Evolutionary conservation across 306 rosid species (phyloP).

Genomic region (Sechiopsis laciniata): DNA sequence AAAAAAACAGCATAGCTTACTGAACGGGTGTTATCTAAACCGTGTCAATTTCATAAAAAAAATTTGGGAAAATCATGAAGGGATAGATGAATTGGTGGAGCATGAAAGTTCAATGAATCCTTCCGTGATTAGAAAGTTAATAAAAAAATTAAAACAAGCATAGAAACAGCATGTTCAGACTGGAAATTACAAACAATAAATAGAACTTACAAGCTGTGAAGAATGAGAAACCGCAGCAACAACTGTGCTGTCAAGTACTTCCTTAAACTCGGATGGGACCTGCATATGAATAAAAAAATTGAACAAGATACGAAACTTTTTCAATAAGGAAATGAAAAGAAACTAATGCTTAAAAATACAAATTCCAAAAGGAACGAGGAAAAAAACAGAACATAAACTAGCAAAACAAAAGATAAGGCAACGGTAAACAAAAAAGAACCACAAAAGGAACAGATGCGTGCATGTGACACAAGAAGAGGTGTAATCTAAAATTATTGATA

Average conservation of each 20-base stretch:
- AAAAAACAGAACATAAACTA: too few relatives aligned
- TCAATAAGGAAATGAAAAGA: too few relatives aligned
- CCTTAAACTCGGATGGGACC: constrained; percentile 91
- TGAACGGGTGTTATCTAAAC: background rate
- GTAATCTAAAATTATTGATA: background rate
- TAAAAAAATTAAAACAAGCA: background rate
- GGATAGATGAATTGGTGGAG: background rate
- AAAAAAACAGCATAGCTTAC: background rate
- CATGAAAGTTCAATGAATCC: background rate
- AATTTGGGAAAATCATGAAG: background rate
- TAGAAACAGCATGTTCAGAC: constrained; percentile 1
- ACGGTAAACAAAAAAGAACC: too few relatives aligned
- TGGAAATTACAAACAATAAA: constrained; percentile 4
- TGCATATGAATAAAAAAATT: constrained; percentile 22
- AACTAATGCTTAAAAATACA: too few relatives aligned
- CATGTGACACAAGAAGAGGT: background rate
- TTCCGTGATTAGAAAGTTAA: background rate
- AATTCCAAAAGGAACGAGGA: too few relatives aligned
- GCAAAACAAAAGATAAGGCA: too few relatives aligned
- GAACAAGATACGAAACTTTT: too few relatives aligned
- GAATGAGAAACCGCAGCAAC: constrained; percentile 86
- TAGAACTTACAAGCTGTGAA: constrained; percentile 69
- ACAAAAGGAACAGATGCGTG: background rate
- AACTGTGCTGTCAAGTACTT: constrained; percentile 77
- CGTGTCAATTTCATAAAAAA: background rate